Evolutionary conservation across 192 early-diverging fungal genomes (phyloP).

Genomic region (Thoreauomyces humboldtii): DNA sequence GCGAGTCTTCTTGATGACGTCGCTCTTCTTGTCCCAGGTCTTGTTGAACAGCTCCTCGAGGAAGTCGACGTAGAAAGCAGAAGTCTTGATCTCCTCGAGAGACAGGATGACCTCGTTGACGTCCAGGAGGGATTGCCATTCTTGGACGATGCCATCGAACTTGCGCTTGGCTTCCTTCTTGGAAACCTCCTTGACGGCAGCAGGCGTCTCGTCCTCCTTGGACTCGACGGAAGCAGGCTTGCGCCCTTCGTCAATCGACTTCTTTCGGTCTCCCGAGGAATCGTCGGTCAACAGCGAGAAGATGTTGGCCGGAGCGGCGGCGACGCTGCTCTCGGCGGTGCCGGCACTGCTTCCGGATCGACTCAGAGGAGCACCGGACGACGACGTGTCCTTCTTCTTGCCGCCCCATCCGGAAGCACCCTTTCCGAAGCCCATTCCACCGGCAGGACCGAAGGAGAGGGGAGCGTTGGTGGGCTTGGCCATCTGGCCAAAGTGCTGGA

Average conservation of each 20-base stretch:
- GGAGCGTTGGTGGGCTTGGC: conserved; percentile 48
- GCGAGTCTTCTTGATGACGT: conserved; percentile 28
- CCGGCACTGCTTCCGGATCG: conserved; percentile 43
- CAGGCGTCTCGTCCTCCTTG: background rate
- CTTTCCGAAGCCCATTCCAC: conserved; percentile 38
- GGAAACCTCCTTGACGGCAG: conserved; percentile 14
- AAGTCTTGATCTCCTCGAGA: conserved; percentile 68
- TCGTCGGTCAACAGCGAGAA: conserved; percentile 13
- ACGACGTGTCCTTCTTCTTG: conserved; percentile 45
- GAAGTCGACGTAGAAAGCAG: conserved; percentile 52
- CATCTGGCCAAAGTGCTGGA: conserved; percentile 74
- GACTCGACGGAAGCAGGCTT: conserved; percentile 2
- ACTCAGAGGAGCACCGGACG: conserved; percentile 42
- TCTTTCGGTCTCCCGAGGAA: conserved; percentile 30
- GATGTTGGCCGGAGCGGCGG: conserved; percentile 9
- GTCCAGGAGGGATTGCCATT: conserved; percentile 59
- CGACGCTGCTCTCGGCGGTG: conserved; percentile 32
- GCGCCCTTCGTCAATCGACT: conserved; percentile 33
- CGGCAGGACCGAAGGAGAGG: conserved; percentile 56
- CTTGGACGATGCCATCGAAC: conserved; percentile 56
- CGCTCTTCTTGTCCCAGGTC: conserved; percentile 28
- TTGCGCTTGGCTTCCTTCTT: conserved; percentile 32
- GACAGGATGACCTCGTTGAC: conserved; percentile 63
- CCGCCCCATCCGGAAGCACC: conserved; percentile 47
- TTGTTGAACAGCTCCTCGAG: conserved; percentile 54